These are phyloP conservation scores for Pezicula rhizophila DNA, from an alignment of 2,329 filamentous ascomycete species.

Conservation along the genomic window DNA sequence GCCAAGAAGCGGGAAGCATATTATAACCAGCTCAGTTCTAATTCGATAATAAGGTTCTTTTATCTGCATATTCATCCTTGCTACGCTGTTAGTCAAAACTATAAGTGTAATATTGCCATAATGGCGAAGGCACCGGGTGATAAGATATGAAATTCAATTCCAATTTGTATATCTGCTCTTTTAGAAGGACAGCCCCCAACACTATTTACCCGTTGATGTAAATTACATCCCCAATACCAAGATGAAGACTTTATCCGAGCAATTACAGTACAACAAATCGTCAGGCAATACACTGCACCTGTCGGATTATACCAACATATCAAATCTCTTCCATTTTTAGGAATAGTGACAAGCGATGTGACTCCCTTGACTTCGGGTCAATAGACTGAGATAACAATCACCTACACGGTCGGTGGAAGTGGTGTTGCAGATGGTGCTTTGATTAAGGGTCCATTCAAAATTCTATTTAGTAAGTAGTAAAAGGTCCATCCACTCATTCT, in stretches of 20 bases:
- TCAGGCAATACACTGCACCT: slow-evolving; percentile 24
- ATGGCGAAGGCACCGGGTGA: no score
- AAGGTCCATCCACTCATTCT: no score
- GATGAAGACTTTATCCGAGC: slow-evolving; percentile 6
- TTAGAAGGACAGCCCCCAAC: no score
- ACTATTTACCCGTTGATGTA: not conserved
- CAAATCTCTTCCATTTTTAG: slow-evolving; percentile 26
- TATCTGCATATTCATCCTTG: not conserved
- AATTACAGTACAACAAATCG: slow-evolving; percentile 3
- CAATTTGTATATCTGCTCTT: no score
- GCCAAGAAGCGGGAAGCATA: not conserved
- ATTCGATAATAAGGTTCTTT: not conserved
- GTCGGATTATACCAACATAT: slow-evolving; percentile 23
- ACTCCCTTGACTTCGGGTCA: slow-evolving; percentile 21
- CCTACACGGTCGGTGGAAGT: slow-evolving; percentile 26
- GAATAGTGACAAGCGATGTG: slow-evolving; percentile 20
- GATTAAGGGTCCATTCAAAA: slow-evolving; percentile 34
- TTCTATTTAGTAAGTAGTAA: slow-evolving; percentile 26
- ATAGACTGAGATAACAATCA: slow-evolving; percentile 26
- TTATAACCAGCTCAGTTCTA: not conserved
- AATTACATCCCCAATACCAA: not conserved
- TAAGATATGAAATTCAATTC: no score
- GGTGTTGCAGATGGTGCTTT: slow-evolving; percentile 30
- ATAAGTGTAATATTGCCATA: no score
- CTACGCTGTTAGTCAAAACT: no score